Evolutionary conservation across 495 filamentous ascomycete species (phyloP).

Genomic region (Xylona heveae): DNA sequence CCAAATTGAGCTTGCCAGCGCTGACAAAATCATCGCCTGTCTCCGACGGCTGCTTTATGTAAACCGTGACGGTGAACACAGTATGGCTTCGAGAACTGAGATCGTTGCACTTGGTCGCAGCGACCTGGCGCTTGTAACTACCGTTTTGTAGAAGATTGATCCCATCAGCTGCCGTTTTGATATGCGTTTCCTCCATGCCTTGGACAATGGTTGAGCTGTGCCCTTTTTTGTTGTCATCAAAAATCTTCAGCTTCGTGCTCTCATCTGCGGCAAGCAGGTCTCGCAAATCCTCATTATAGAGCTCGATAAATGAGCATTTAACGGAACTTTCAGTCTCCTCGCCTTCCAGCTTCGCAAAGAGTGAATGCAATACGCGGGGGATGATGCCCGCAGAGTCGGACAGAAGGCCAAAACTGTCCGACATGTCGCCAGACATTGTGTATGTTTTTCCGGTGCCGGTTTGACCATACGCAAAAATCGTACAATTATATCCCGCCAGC

Average conservation of each 20-base stretch:
- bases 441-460: conserved; percentile 98
- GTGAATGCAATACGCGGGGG: conserved; percentile 62
- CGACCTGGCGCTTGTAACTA: conserved; percentile 84
- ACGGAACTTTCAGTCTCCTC: conserved; percentile 73
- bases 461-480: conserved; percentile 95
- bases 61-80: conserved; percentile 83
- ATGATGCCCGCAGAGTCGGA: conserved; percentile 90
- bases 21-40: conserved; percentile 82
- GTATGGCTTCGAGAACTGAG: conserved; percentile 90
- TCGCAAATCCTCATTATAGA: conserved; percentile 93
- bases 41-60: conserved; percentile 60
- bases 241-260: conserved; percentile 75
- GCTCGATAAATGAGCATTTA: conserved; percentile 94
- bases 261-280: conserved; percentile 74
- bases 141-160: conserved; percentile 77
- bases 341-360: conserved; percentile 63
- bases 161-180: conserved; percentile 63
- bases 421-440: conserved; percentile 98
- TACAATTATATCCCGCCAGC: conserved; percentile 91
- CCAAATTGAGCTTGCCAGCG: conserved; percentile 84
- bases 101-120: conserved; percentile 96
- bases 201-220: conserved; percentile 67
- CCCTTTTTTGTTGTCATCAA: conserved; percentile 72
- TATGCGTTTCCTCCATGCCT: conserved; percentile 91
- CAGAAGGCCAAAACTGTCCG: conserved; percentile 57